phyloP scores from a whole-genome alignment of 495 filamentous ascomycete species.

The Aeminium ludgeri region DNA sequence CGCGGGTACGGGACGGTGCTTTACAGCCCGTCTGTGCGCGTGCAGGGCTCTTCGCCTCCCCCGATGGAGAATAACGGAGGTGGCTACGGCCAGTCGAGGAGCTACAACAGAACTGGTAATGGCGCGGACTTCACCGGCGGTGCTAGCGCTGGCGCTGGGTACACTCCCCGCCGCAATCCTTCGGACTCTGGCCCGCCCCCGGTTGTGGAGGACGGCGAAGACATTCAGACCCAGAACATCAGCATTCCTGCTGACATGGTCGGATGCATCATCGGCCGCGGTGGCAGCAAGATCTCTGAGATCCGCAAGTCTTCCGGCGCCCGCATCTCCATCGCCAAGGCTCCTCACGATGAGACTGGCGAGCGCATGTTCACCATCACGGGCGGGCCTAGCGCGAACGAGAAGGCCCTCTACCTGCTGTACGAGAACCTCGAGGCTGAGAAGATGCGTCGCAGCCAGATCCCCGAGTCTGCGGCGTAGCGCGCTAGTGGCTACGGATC shows the following conservation, averaged over 20 bases:
- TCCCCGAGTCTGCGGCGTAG: slow-evolving; percentile 31
- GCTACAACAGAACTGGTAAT: slow-evolving; percentile 86
- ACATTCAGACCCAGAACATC: slow-evolving; percentile 97
- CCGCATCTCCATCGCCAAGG: slow-evolving; percentile 95
- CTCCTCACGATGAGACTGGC: slow-evolving; percentile 89
- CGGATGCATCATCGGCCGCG: slow-evolving; percentile 94
- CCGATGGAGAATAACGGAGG: slow-evolving; percentile 29
- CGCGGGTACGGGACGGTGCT: slow-evolving; percentile 89
- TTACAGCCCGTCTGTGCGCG: slow-evolving; percentile 88
- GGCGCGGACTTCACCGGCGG: slow-evolving; percentile 91
- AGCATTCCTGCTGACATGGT: slow-evolving; percentile 99
- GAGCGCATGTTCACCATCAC: slow-evolving; percentile 99
- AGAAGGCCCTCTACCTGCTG: slow-evolving; percentile 85
- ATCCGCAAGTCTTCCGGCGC: slow-evolving; percentile 92
- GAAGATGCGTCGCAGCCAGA: slow-evolving; percentile 85
- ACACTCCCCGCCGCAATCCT: slow-evolving; percentile 43
- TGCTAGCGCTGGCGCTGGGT: slow-evolving; percentile 48
- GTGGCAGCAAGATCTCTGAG: slow-evolving; percentile 90
- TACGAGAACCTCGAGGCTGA: slow-evolving; percentile 99
- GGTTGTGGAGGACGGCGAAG: slow-evolving; percentile 87
- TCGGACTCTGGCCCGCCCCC: slow-evolving; percentile 43
- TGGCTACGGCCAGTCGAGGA: slow-evolving; percentile 32
- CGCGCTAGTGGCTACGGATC: slow-evolving; percentile 3
- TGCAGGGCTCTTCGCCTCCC: slow-evolving; percentile 34
- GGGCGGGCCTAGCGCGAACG: slow-evolving; percentile 77